Conservation (phyloP, 495 filamentous ascomycete species). For the Podospora sp. region DNA sequence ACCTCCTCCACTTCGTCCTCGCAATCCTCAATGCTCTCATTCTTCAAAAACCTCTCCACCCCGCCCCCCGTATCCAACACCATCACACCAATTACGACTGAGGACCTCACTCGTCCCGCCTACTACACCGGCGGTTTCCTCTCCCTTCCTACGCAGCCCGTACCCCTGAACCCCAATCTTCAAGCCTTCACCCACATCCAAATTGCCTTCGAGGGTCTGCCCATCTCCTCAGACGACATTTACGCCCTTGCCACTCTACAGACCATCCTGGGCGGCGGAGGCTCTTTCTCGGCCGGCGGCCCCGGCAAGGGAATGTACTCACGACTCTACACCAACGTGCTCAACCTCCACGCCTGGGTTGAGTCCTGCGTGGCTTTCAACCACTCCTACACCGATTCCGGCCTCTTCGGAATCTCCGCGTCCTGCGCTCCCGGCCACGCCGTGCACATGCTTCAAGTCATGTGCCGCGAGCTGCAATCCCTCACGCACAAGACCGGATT, state of each 20-base stretch:
- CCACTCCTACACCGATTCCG: constrained; percentile 93
- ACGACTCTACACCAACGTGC: constrained; percentile 92
- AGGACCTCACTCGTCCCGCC: constrained; percentile 65
- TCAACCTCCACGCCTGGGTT: constrained; percentile 97
- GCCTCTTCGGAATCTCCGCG: constrained; percentile 90
- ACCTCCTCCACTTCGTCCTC: constrained; percentile 50
- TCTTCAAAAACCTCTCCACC: constrained; percentile 85
- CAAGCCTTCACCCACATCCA: constrained; percentile 88
- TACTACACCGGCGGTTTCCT: constrained; percentile 95
- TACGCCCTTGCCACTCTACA: constrained; percentile 97
- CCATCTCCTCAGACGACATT: constrained; percentile 86
- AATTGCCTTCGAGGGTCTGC: constrained; percentile 92
- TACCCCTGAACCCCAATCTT: constrained; percentile 74
- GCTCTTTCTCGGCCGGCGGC: constrained; percentile 95
- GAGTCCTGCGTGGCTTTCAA: constrained; percentile 96
- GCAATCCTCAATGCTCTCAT: constrained; percentile 69
- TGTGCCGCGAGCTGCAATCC: constrained; percentile 84
- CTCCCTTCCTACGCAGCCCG: constrained; percentile 76
- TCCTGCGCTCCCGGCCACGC: constrained; percentile 78
- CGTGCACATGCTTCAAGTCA: constrained; percentile 82
- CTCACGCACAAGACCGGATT: constrained; percentile 73
- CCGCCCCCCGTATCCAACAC: constrained; percentile 55
- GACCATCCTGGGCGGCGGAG: constrained; percentile 92
- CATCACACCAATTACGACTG: constrained; percentile 48
- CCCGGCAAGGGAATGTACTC: constrained; percentile 99